Conservation (phyloP, 2,329 filamentous ascomycete genomes). For the Paracoccidioides brasiliensis region DNA sequence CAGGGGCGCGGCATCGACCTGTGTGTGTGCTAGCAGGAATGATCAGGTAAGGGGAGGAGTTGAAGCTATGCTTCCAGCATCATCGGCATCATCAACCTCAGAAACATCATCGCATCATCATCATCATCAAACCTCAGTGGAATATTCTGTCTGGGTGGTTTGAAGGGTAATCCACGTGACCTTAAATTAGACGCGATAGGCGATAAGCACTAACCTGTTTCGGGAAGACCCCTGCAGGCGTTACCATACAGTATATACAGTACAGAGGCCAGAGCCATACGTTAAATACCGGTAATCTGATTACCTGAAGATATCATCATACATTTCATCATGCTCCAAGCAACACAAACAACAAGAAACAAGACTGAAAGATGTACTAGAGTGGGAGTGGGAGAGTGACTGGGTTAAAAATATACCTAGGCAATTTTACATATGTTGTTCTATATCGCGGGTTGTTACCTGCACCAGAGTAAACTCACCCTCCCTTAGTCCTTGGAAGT, state of each 20-base stretch:
- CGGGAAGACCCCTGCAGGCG: neutral
- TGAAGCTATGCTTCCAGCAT: neutral
- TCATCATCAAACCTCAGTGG: neutral
- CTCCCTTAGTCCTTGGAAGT: neutral
- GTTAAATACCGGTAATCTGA: no score
- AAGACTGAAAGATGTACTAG: neutral
- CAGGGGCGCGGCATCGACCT: neutral
- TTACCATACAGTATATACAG: no score
- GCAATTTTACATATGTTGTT: neutral
- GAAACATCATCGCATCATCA: no score
- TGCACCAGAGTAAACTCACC: neutral
- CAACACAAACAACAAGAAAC: neutral
- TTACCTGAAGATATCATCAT: no score
- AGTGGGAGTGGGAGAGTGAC: no score
- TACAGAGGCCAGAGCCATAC: no score
- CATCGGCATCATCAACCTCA: neutral
- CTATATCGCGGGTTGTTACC: neutral
- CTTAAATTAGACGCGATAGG: neutral
- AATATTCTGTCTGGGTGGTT: slow-evolving; percentile 1
- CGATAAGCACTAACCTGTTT: neutral
- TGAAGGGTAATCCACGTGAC: neutral
- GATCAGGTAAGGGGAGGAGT: neutral
- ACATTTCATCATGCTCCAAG: neutral
- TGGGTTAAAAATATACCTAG: neutral
- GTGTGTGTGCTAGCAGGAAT: neutral